Percentiles rank a stretch among this genome's conserved stretches.
Conservation (phyloP, 768 basidiomycete genomes). For the Phaeolepiota aurea region DNA sequence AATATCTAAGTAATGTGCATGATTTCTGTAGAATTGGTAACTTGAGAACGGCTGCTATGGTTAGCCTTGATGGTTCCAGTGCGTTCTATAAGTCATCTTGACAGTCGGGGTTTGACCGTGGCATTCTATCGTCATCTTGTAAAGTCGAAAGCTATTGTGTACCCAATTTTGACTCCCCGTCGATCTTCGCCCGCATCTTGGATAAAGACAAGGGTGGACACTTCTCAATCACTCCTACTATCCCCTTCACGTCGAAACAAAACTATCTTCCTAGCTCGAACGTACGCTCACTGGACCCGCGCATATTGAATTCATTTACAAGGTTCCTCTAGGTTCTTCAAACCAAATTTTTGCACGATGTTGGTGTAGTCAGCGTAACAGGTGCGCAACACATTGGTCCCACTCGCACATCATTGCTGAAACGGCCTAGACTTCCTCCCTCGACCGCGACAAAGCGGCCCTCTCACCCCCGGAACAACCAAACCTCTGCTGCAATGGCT, state of each 20-base stretch:
- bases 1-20: no score
- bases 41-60: conserved; percentile 72
- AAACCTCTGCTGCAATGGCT: conserved; percentile 79
- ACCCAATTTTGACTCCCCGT: conserved; percentile 91
- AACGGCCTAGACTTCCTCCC: conserved; percentile 89
- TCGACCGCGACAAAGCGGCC: conserved; percentile 35
- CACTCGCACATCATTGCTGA: no score
- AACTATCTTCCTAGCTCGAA: conserved; percentile 80
- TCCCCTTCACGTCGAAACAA: conserved; percentile 68
- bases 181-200: conserved; percentile 82
- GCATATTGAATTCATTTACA: background rate
- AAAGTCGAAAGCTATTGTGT: conserved; percentile 89
- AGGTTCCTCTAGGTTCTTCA: conserved; percentile 56
- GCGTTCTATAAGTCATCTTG: conserved; percentile 9
- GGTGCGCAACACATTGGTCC: conserved; percentile 43
- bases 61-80: conserved; percentile 82
- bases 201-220: conserved; percentile 92
- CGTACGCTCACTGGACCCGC: conserved; percentile 27
- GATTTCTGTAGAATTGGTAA: conserved; percentile 66
- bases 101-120: background rate
- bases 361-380: conserved; percentile 80
- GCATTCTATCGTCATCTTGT: no score
- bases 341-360: conserved; percentile 87
- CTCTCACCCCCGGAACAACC: conserved; percentile 22
- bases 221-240: conserved; percentile 76